Evolutionary conservation across 148 eudicot species (phyloP).

Genomic region (Polygonum aviculare): DNA sequence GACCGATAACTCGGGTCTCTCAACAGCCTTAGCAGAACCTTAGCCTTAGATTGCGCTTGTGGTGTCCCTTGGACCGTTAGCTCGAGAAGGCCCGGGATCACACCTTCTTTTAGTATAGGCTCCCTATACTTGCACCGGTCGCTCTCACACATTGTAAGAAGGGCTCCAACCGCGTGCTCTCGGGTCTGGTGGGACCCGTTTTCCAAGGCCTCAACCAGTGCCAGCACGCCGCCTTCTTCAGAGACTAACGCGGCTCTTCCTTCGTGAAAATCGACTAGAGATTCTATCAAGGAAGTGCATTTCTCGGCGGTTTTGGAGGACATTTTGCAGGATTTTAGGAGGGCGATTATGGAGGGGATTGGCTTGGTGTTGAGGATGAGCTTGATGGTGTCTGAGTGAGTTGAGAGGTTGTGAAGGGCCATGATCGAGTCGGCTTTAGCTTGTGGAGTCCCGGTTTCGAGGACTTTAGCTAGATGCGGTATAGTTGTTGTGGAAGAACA

Average conservation of each 20-base stretch:
- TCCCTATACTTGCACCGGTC: conserved; percentile 70
- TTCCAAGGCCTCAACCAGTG: conserved; percentile 78
- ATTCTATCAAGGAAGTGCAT: conserved; percentile 70
- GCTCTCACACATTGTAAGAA: conserved; percentile 66
- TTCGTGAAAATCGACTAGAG: conserved; percentile 51
- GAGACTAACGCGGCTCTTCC: conserved; percentile 50
- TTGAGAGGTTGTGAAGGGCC: conserved; percentile 91
- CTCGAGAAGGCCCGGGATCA: conserved; percentile 87
- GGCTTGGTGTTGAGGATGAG: conserved; percentile 54
- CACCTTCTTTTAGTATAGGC: conserved; percentile 86
- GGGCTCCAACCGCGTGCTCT: conserved; percentile 80
- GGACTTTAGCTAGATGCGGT: conserved; percentile 61
- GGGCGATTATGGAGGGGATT: conserved; percentile 41
- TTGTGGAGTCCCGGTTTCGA: conserved; percentile 48
- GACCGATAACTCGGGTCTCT: conserved; percentile 68
- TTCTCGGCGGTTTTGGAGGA: conserved; percentile 76
- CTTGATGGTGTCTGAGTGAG: conserved; percentile 39
- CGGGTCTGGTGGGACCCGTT: conserved; percentile 71
- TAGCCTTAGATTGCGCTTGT: conserved; percentile 66
- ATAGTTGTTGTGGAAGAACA: conserved; percentile 58
- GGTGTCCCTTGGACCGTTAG: conserved; percentile 86
- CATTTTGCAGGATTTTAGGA: conserved; percentile 65
- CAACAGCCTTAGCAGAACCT: conserved; percentile 49
- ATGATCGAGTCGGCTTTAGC: conserved; percentile 70
- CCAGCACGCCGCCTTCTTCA: conserved; percentile 87